Base-by-base conservation (phyloP, 176 grass and related monocot genomes). In the Chloris gayana region DNA sequence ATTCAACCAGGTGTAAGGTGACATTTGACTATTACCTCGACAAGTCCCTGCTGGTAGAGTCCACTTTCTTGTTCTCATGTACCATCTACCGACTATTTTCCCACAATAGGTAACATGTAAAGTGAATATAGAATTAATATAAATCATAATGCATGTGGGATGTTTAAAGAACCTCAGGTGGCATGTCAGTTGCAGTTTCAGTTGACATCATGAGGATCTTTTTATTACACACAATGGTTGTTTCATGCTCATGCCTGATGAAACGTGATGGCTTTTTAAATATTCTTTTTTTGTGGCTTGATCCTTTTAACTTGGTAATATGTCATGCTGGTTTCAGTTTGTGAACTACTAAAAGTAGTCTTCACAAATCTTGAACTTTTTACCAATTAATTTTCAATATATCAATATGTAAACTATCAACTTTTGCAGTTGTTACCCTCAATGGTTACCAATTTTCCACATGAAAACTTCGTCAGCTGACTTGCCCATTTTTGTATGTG, bases 21-120 rank as follows among this genome's bases (percentile, higher is more conserved):
- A 79, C 93, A 72, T 98, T 98, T 88, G 96, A 98, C 88, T 98
- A 95, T 84, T 98, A 95, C 74, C 91, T 98, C 29, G 88, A 98
- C 61, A 24, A 70, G 3, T 92, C 92, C 68, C 68, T 91, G 66
- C 45, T 73, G 88, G 95, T 98, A 85, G 18, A 67, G 64, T 72
- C 27, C 60, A 72, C 69, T 77, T 69, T 68, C 51, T 31, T 61
- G 27, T 59, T 58, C n/a, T 71, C 49, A 58, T 25, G 22, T 78
- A 22, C 6, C 18, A 60, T 25, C 17, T 78, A 22, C 6, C 18
- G 50, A 69, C 57, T 33, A 66, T 29, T 75, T 6, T 2, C 19
- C 39, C 80, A 32, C 70, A 78, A 29, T 82, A 46, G 14, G 51
- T 74, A 77, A 14, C 49, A 22, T 15, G 12, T 73, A 27, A 65